Percentiles rank a stretch among this genome's conserved stretches.
Evolutionary conservation across 192 early-diverging fungal species (phyloP).

Genomic region (Linnemannia elongata): DNA sequence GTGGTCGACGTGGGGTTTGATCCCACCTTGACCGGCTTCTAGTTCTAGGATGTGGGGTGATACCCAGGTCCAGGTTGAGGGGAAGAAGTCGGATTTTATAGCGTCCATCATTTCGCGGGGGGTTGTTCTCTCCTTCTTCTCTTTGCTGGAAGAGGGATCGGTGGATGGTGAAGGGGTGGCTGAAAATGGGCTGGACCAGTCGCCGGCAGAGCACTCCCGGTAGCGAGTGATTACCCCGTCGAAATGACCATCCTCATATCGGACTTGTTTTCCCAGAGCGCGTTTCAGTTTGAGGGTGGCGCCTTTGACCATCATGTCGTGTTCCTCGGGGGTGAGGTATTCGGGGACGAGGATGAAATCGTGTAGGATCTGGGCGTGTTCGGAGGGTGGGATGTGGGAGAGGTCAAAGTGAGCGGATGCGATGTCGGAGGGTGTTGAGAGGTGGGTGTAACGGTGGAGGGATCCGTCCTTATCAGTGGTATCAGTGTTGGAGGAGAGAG

Average conservation of each 20-base stretch:
- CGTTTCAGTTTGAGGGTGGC: constrained; percentile 63
- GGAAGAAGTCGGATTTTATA: constrained; percentile 70
- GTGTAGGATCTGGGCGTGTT: constrained; percentile 29
- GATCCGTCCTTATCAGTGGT: neutral
- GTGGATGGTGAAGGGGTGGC: constrained; percentile 25
- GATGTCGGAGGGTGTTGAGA: constrained; percentile 10
- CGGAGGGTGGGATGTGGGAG: constrained; percentile 12
- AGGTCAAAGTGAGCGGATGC: constrained; percentile 42
- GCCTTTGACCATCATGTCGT: constrained; percentile 49
- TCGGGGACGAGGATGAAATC: constrained; percentile 64
- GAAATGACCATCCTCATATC: constrained; percentile 81
- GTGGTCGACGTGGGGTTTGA: constrained; percentile 88
- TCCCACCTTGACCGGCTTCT: constrained; percentile 72
- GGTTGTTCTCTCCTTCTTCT: constrained; percentile 58
- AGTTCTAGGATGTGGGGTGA: constrained; percentile 87
- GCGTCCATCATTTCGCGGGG: constrained; percentile 64
- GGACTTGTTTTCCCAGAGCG: constrained; percentile 54
- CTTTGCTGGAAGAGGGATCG: constrained; percentile 1
- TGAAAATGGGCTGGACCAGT: constrained; percentile 58
- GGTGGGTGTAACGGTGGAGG: neutral
- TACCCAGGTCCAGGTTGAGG: constrained; percentile 72
- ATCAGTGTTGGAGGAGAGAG: neutral
- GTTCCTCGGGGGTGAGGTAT: constrained; percentile 57
- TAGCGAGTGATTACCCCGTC: constrained; percentile 83
- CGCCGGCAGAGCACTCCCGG: constrained; percentile 76